Evolutionary conservation across 495 filamentous ascomycete genomes (phyloP).

Genomic region (Penicillium nucicola): DNA sequence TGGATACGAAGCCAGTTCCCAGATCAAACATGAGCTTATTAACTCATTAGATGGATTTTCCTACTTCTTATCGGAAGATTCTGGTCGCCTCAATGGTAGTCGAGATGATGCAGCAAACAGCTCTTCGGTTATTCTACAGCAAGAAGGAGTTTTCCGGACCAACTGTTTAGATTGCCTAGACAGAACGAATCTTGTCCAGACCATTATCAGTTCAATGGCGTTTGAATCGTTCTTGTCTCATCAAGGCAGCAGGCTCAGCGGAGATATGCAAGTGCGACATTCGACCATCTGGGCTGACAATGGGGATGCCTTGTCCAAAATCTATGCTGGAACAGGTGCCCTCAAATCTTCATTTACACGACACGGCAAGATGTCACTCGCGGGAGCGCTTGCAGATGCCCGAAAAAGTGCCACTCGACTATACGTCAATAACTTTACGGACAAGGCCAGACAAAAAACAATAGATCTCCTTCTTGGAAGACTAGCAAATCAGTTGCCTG

Average conservation of each 20-base stretch:
- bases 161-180: conserved; percentile 97
- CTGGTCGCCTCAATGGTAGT: conserved; percentile 11
- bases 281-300: conserved; percentile 97
- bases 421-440: conserved; percentile 96
- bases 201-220: conserved; percentile 88
- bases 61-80: conserved; percentile 80
- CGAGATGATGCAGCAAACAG: conserved; percentile 32
- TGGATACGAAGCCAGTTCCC: conserved; percentile 83
- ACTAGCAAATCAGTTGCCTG: conserved; percentile 76
- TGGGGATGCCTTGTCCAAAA: conserved; percentile 89
- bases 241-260: conserved; percentile 57
- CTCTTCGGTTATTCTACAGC: conserved; percentile 73
- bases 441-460: conserved; percentile 88
- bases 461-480: conserved; percentile 89
- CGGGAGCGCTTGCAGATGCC: conserved; percentile 90
- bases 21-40: conserved; percentile 71
- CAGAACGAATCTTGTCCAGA: conserved; percentile 93
- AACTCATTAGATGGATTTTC: conserved; percentile 80
- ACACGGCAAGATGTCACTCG: conserved; percentile 91
- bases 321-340: conserved; percentile 95
- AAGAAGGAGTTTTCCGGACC: conserved; percentile 91
- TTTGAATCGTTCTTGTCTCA: conserved; percentile 75
- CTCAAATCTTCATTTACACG: conserved; percentile 96
- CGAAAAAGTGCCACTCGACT: conserved; percentile 90
- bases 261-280: conserved; percentile 88